Conservation (phyloP, 2,329 filamentous ascomycete genomes). For the Simplicillium aogashimaense region DNA sequence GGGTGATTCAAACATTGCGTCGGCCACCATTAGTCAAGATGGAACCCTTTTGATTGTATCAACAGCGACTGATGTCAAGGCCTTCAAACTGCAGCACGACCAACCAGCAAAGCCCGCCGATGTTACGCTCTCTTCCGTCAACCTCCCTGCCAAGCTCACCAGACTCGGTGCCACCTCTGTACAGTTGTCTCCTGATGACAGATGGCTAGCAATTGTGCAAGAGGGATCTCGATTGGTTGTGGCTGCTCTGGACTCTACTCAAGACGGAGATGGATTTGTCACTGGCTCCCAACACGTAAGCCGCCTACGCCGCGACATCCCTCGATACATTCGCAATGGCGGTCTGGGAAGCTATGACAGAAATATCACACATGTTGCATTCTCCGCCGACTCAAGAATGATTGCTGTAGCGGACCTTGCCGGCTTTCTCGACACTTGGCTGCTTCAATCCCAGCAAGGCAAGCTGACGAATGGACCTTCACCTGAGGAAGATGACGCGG, state of each 20-base stretch:
- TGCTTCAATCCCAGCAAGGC: constrained; percentile 41
- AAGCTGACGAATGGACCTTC: constrained; percentile 18
- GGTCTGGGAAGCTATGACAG: constrained; percentile 68
- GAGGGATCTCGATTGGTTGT: constrained; percentile 49
- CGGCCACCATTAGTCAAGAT: constrained; percentile 58
- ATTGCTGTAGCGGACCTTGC: constrained; percentile 72
- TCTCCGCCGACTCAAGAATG: constrained; percentile 72
- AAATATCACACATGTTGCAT: constrained; percentile 62
- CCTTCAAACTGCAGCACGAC: constrained; percentile 57
- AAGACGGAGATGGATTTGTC: constrained; percentile 9
- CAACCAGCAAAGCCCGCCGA: constrained; percentile 41
- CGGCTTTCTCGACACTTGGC: constrained; percentile 82
- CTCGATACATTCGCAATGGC: constrained; percentile 48
- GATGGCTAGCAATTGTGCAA: constrained; percentile 58
- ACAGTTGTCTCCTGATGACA: constrained; percentile 57
- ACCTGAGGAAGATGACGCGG: constrained; percentile 22
- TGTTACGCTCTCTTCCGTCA: constrained; percentile 61
- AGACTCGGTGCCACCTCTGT: constrained; percentile 58
- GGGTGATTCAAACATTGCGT: constrained; percentile 76
- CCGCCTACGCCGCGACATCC: constrained; percentile 42
- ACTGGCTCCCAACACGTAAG: constrained; percentile 35
- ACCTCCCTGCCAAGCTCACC: constrained; percentile 47
- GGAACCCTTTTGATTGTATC: constrained; percentile 69
- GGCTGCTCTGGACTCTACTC: constrained; percentile 16
- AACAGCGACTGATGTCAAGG: constrained; percentile 64